A percentile compares a stretch with the other conserved stretches of the same genome.
Evolutionary conservation across 768 basidiomycete genomes (phyloP).

Genomic region (Glaciozyma martinii): DNA sequence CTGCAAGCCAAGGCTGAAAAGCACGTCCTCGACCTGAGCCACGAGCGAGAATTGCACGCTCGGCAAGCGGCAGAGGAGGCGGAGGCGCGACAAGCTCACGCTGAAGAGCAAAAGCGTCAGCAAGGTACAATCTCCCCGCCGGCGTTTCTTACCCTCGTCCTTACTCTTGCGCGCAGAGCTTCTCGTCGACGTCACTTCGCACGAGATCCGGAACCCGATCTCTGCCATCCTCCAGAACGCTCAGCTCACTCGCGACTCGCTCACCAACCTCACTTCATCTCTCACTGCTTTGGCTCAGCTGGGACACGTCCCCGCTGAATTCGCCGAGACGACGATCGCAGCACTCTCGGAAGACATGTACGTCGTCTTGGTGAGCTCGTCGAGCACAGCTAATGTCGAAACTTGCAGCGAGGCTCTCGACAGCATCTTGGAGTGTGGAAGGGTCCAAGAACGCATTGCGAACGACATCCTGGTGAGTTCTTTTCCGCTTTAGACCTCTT

Average conservation of each 20-base stretch:
- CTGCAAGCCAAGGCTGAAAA: constrained; percentile 14
- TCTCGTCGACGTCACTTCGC: constrained; percentile 39
- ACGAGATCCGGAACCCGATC: constrained; percentile 37
- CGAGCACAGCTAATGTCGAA: neutral
- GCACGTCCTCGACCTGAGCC: constrained; percentile 2
- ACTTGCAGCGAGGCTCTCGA: neutral
- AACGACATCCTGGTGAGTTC: constrained; percentile 35
- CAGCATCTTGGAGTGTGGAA: neutral
- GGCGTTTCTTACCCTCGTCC: no score
- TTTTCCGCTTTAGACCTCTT: neutral
- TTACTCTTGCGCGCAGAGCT: constrained; percentile 29
- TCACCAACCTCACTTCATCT: neutral
- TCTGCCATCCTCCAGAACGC: constrained; percentile 38
- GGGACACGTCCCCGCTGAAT: neutral
- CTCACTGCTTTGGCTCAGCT: neutral
- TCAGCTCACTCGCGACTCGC: constrained; percentile 21
- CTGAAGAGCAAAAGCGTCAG: constrained; percentile 39
- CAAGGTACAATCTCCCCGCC: constrained; percentile 15
- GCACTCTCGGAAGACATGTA: constrained; percentile 38
- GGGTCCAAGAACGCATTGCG: constrained; percentile 37
- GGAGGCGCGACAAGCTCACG: constrained; percentile 36
- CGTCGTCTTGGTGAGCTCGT: neutral
- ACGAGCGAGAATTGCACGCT: constrained; percentile 29
- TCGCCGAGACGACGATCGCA: constrained; percentile 31
- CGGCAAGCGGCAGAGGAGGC: constrained; percentile 26